Conservation (phyloP, 176 grass and related monocot genomes). For the Metroxylon sagu region DNA sequence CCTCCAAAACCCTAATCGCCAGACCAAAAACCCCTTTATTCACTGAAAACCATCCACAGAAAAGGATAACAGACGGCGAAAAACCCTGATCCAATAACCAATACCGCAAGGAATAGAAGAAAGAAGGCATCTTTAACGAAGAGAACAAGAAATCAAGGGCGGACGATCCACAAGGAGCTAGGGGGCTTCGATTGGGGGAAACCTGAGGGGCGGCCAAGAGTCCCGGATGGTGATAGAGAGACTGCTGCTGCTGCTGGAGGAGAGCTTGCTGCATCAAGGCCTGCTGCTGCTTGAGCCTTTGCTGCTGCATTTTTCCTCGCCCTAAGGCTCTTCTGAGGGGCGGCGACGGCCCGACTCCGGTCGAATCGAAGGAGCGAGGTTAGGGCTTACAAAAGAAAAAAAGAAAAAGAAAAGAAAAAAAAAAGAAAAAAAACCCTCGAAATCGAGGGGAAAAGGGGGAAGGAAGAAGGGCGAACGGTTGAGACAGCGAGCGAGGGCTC, state of each 20-base stretch:
- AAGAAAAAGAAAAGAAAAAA: constrained; percentile 9
- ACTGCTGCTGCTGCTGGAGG: constrained; percentile 38
- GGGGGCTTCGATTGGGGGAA: not conserved
- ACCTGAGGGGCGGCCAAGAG: constrained; percentile 80
- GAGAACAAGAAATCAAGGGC: not conserved
- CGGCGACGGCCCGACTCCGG: not conserved
- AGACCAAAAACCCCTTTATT: too few relatives aligned
- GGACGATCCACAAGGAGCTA: not conserved
- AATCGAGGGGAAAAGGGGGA: constrained; percentile 21
- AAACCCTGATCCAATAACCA: too few relatives aligned
- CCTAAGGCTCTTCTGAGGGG: constrained; percentile 14
- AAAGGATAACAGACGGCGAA: too few relatives aligned
- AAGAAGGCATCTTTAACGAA: constrained; percentile 2
- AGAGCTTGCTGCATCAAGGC: constrained; percentile 12
- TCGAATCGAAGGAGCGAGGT: not conserved
- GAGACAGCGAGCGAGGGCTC: not conserved
- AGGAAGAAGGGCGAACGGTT: too few relatives aligned
- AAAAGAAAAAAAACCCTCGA: constrained; percentile 31
- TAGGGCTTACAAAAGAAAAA: constrained; percentile 11
- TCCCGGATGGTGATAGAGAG: constrained; percentile 68
- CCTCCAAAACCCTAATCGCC: too few relatives aligned
- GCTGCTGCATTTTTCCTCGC: constrained; percentile 49
- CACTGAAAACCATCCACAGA: too few relatives aligned
- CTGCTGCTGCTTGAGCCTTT: constrained; percentile 65
- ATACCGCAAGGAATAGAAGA: not conserved